Base-by-base conservation (phyloP, 192 early-diverging fungal genomes). In the Coemansia sp. region DNA sequence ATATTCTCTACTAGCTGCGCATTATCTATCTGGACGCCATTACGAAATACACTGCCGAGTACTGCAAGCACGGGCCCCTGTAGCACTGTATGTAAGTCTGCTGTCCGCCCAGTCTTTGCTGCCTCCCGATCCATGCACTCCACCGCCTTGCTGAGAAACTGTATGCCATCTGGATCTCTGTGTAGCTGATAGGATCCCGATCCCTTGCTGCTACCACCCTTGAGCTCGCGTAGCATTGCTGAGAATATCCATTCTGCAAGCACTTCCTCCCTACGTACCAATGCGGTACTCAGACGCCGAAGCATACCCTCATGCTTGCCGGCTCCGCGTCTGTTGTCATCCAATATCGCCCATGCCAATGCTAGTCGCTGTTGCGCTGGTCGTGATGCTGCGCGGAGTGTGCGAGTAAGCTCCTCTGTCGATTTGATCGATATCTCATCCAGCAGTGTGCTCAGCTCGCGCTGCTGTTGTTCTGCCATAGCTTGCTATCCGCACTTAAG, bases 181-280 rank as follows among this genome's bases (percentile, higher is more conserved):
- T 30, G 53, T 12, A 76, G 21, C 12, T 27, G 28, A 10, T 54
- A 24, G 23, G 9, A 41, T 41, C 24, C 52, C 22, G 30, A 24
- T 32, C 1, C 5, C 10, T 51, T 51, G 25, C 58, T 44, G 54
- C 44, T 7, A 25, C 31, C 22, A 14, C 48, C 26, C 56, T 79
- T 79, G 5, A 79, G 68, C 64, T 79, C 76, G 49, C 64, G 67
- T 10, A 73, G 64, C 48, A 79, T 79, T 7, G 67, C 67, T 7
- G 67, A 73, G 44, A 79, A 70, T 19, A 79, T 56, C 76, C 76
- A 79, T 10, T 79, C 76, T 7, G 58, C 56, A 34, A 79, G 54
- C 30, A 73, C 56, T 67, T 79, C 76, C 34, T 73, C 68, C 32
- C 67, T 65, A 41, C 76, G 71, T 16, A 79, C 71, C 22, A 79